Conservation (phyloP, 768 basidiomycete genomes). For the Lyophyllum atratum region DNA sequence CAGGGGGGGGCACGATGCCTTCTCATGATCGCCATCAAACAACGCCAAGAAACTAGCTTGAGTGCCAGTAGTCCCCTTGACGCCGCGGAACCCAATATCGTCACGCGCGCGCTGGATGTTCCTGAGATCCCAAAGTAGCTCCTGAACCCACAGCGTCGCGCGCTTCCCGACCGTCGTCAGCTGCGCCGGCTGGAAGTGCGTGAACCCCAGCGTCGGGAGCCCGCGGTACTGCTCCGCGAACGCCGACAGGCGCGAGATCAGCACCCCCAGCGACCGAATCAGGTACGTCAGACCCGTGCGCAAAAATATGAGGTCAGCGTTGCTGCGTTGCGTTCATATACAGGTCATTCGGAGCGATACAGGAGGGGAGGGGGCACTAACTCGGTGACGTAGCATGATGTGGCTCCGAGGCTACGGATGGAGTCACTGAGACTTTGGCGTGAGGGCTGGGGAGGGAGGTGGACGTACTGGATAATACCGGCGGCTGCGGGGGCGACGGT, state of each 20-base stretch:
- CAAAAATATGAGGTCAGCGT: conserved; percentile 97
- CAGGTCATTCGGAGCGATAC: background rate
- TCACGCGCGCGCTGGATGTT: conserved; percentile 88
- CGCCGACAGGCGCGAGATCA: conserved; percentile 83
- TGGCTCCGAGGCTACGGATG: conserved; percentile 63
- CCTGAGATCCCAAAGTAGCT: conserved; percentile 94
- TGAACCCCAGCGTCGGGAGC: conserved; percentile 94
- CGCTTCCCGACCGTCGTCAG: conserved; percentile 98
- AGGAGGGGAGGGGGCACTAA: conserved; percentile 31
- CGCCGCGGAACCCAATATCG: conserved; percentile 96
- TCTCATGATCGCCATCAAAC: conserved; percentile 94
- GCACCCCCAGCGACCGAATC: conserved; percentile 82
- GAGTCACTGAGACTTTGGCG: background rate
- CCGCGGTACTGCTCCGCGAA: conserved; percentile 88
- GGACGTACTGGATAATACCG: conserved; percentile 87
- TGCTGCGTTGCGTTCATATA: conserved; percentile 49
- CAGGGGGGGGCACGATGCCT: conserved; percentile 43
- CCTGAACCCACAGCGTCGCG: conserved; percentile 97
- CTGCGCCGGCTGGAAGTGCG: conserved; percentile 99
- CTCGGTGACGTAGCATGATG: conserved; percentile 99
- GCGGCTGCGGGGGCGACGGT: conserved; percentile 91
- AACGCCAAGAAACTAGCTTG: conserved; percentile 94
- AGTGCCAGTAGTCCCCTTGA: conserved; percentile 99
- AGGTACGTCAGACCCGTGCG: conserved; percentile 84
- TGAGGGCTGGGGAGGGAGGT: background rate